Base-by-base conservation (phyloP, 352 stramenopile species). In the Phytophthora crassamura region DNA sequence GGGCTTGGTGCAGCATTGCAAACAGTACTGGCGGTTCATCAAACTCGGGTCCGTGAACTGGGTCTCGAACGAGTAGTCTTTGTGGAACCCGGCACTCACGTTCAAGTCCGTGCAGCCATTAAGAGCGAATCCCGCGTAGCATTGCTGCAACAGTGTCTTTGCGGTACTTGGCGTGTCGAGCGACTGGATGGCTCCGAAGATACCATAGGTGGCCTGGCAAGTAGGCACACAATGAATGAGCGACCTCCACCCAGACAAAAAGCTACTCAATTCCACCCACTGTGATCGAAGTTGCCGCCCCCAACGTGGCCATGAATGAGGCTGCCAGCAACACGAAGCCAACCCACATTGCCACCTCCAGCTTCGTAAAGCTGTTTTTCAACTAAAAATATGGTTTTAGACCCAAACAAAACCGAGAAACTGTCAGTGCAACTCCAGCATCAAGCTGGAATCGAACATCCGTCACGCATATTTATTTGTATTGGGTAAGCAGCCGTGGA, bases 1-100 rank as follows among this genome's bases (percentile, higher is more conserved):
- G n/a, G 84, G 84, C 16, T 84, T 86, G 0, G 82, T 84, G 49
- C 84, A 93, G 63, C 84, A 93, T 56, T 93, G 83, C 9, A 93
- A 51, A 34, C 84, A 93, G 33, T 85, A 93, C 10, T 74, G 74
- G 38, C 75, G 78, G 7, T 33, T 73, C 30, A 54, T 52, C 55
- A 81, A 64, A 39, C 25, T 53, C 5, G 67, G 49, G 46, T 88
- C 80, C 18, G 75, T 85, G 53, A 91, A 91, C 39, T 91, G 82
- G 8, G 61, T 77, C 25, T 72, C 67, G 40, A 91, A 91, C 40
- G 64, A 53, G 15, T 88, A 80, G 18, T 75, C 79, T 40, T 89
- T 89, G 25, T 65, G 63, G 34, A 76, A 78, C 0, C 51, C 59
- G n/a, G 66, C 65, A 14, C 64, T 81, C 1, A 49, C 53, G 66